phyloP scores from a whole-genome alignment of 2,329 filamentous ascomycete genomes.

The Pseudogymnoascus pannorum region DNA sequence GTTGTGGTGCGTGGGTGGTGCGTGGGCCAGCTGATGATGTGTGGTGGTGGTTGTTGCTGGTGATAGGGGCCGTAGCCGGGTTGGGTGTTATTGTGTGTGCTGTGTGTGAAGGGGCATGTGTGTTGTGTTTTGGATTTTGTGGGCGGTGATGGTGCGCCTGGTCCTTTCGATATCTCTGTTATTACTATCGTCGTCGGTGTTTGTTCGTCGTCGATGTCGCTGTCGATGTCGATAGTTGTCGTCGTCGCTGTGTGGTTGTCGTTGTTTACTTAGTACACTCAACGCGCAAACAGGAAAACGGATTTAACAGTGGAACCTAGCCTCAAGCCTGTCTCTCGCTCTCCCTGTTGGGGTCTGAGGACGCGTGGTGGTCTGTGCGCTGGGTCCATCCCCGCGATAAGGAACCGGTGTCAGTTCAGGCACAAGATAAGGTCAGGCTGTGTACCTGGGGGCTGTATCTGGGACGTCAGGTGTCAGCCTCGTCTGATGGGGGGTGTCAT shows the following conservation, averaged over 20 bases:
- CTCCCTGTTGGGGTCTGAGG: not conserved
- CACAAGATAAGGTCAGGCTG: not conserved
- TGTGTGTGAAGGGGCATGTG: not conserved
- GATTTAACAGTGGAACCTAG: not conserved
- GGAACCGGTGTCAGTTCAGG: not conserved
- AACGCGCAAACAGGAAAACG: not conserved
- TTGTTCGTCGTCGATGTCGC: not conserved
- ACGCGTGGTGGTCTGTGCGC: not conserved
- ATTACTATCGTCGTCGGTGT: not conserved
- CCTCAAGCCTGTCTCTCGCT: too few relatives aligned
- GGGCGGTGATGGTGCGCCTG: too few relatives aligned
- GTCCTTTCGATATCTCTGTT: too few relatives aligned
- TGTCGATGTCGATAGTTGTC: too few relatives aligned
- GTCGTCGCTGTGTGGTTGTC: not conserved
- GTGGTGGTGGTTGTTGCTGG: not conserved
- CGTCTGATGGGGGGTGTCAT: not conserved
- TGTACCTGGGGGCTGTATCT: not conserved
- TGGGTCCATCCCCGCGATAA: not conserved
- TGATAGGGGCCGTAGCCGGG: not conserved
- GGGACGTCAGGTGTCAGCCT: not conserved
- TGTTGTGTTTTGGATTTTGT: too few relatives aligned
- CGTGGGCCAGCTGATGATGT: not conserved
- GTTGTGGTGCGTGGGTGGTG: constrained; percentile 13
- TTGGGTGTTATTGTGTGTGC: not conserved
- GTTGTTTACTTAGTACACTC: not conserved